Conservation (phyloP, 805 yeast species). For the Lipomyces starkeyi region DNA sequence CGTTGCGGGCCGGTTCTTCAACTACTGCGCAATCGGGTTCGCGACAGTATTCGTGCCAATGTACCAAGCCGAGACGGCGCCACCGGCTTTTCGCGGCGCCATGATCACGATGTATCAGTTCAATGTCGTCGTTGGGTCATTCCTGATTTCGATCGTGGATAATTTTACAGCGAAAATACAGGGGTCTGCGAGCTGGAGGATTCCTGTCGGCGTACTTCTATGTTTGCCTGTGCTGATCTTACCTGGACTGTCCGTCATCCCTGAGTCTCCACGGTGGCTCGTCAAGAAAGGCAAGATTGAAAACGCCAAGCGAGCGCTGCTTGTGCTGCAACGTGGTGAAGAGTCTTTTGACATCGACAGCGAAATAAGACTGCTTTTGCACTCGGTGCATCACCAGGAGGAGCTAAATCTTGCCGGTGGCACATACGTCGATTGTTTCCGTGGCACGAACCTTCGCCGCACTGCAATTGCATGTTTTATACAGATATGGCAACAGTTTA, state of each 20-base stretch:
- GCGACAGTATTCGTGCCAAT: conserved; percentile 77
- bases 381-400: not conserved
- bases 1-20: conserved; percentile 10
- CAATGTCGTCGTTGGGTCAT: conserved; percentile 68
- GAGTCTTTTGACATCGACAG: not conserved
- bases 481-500: not conserved
- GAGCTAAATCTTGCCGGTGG: conserved; percentile 1
- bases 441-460: conserved; percentile 33
- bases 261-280: conserved; percentile 77
- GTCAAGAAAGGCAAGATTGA: conserved; percentile 63
- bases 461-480: conserved; percentile 45
- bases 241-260: conserved; percentile 67
- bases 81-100: conserved; percentile 77
- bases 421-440: conserved; percentile 21
- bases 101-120: conserved; percentile 76
- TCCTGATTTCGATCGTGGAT: conserved; percentile 67
- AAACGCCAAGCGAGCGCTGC: conserved; percentile 52
- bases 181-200: conserved; percentile 63
- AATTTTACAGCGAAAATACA: conserved; percentile 63
- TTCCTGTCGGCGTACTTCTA: conserved; percentile 68
- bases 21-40: conserved; percentile 60
- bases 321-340: conserved; percentile 7
- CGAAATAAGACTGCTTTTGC: not conserved
- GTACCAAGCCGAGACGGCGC: conserved; percentile 79
- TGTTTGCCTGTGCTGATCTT: conserved; percentile 1